Conservation (phyloP, 1,139 yeast genomes). For the Meyerozyma carpophila region DNA sequence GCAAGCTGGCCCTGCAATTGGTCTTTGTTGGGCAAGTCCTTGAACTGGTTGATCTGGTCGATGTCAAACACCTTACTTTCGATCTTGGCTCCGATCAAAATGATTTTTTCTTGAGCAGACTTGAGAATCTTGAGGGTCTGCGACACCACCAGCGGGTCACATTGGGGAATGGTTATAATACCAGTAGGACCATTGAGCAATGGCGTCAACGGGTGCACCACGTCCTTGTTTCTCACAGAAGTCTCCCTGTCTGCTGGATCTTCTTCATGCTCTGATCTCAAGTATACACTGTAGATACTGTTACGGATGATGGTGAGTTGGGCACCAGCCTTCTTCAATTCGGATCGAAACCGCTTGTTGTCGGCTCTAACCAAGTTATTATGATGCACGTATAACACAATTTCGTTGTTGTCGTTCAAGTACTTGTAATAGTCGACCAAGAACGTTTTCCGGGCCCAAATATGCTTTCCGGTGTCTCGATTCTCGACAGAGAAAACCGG, state of each 20-base stretch:
- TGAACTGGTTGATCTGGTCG: constrained; percentile 54
- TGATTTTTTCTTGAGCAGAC: constrained; percentile 63
- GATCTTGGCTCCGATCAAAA: constrained; percentile 80
- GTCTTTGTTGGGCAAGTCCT: constrained; percentile 65
- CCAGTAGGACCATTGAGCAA: constrained; percentile 84
- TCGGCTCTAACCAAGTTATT: constrained; percentile 73
- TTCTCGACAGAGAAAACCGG: not conserved
- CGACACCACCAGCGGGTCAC: constrained; percentile 67
- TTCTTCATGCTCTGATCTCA: constrained; percentile 59
- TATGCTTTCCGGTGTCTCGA: constrained; percentile 48
- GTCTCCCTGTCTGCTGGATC: constrained; percentile 75
- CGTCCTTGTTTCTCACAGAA: constrained; percentile 34
- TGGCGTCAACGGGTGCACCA: constrained; percentile 60
- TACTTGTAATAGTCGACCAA: constrained; percentile 74
- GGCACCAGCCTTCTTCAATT: constrained; percentile 60
- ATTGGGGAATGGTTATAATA: constrained; percentile 59
- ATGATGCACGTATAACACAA: constrained; percentile 76
- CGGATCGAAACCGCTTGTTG: constrained; percentile 55
- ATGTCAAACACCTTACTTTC: constrained; percentile 55
- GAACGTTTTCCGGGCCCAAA: constrained; percentile 72
- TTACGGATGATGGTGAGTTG: constrained; percentile 63
- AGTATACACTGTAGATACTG: constrained; percentile 65
- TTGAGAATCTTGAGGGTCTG: constrained; percentile 58
- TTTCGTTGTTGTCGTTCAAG: constrained; percentile 60
- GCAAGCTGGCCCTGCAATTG: constrained; percentile 77